These are phyloP conservation scores for Fusarium bactridioides DNA, from an alignment of 2,329 filamentous ascomycete species.

Conservation along the genomic window DNA sequence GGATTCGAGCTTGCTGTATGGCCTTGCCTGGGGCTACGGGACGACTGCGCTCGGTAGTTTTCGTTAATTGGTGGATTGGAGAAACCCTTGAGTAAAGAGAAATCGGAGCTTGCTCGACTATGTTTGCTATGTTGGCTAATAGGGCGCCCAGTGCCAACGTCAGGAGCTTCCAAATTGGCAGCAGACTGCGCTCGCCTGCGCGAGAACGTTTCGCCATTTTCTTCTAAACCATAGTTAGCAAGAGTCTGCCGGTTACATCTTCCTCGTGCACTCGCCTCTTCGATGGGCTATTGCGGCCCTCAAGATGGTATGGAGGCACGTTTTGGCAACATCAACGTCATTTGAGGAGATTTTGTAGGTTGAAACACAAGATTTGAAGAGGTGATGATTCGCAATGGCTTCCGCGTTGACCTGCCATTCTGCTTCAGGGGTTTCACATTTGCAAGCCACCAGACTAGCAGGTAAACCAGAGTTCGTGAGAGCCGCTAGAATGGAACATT, in stretches of 20 bases:
- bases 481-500: constrained; percentile 63
- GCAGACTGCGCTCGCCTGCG: constrained; percentile 68
- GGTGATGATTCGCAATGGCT: constrained; percentile 66
- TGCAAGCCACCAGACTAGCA: constrained; percentile 84
- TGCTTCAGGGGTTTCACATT: constrained; percentile 81
- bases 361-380: constrained; percentile 74
- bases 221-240: constrained; percentile 40
- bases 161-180: constrained; percentile 66
- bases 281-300: constrained; percentile 72
- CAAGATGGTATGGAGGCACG: constrained; percentile 79
- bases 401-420: constrained; percentile 76
- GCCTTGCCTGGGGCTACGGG: constrained; percentile 46
- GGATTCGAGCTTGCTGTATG: constrained; percentile 21
- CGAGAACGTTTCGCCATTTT: constrained; percentile 54
- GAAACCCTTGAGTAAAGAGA: constrained; percentile 66
- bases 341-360: constrained; percentile 77
- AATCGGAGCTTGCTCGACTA: constrained; percentile 75
- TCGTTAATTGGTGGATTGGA: constrained; percentile 56
- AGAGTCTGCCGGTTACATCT: background rate
- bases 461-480: constrained; percentile 77
- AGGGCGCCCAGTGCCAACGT: constrained; percentile 59
- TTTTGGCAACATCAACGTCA: constrained; percentile 75
- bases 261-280: constrained; percentile 62
- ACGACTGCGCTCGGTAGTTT: constrained; percentile 42
- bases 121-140: constrained; percentile 70